phyloP scores from a whole-genome alignment of 345 rosid species.

The Syzygium oleosum region DNA sequence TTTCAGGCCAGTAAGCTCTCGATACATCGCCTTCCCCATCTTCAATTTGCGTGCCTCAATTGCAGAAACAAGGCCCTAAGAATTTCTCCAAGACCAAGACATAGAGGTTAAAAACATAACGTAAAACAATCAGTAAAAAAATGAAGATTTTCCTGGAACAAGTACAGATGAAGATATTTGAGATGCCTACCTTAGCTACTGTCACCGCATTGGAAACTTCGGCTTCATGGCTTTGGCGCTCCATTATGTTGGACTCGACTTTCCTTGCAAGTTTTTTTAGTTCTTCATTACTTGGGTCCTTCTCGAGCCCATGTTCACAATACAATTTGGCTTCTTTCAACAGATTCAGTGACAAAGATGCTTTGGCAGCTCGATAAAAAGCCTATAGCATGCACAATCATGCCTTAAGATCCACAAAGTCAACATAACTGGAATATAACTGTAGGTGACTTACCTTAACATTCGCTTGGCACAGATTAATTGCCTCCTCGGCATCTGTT shows the following conservation, averaged over 20 bases:
- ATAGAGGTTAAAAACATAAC: background rate
- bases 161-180: background rate
- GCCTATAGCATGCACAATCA: conserved; percentile 29
- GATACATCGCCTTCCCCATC: conserved; percentile 67
- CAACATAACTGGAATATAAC: background rate
- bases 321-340: conserved; percentile 51
- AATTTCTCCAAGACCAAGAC: background rate
- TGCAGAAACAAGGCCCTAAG: conserved; percentile 61
- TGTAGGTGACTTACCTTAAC: conserved; percentile 39
- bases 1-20: conserved; percentile 66
- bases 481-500: conserved; percentile 66
- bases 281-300: conserved; percentile 61
- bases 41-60: conserved; percentile 60
- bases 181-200: conserved; percentile 57
- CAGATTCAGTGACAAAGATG: conserved; percentile 53
- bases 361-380: conserved; percentile 83
- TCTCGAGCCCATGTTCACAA: conserved; percentile 44
- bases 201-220: conserved; percentile 46
- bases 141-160: background rate
- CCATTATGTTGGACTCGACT: conserved; percentile 48
- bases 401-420: background rate
- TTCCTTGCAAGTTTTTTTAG: conserved; percentile 49
- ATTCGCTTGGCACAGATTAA: conserved; percentile 43
- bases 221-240: conserved; percentile 45
- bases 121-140: background rate